Evolutionary conservation across 441 rosid genomes (phyloP), one percentile per base, ranked within the genome.

Genomic region (Gossypium aridum): DNA sequence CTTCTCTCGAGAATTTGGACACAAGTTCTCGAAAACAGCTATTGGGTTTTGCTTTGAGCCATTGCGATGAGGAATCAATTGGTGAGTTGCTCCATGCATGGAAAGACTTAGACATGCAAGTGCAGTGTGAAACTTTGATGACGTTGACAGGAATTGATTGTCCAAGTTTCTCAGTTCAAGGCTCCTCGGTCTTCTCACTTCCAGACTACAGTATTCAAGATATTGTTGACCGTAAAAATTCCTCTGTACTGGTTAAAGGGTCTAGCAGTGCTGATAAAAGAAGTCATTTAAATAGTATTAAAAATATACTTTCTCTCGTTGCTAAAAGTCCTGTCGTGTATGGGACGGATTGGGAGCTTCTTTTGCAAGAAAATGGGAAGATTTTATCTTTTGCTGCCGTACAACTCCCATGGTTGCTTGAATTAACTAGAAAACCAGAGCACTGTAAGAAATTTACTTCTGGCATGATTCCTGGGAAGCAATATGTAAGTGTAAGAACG

Each of bases 51-150:
- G 92, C 98, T 73, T 81, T 96, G 83, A 88, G 97, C 84, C 92
- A 96, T 79, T 96, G 98, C 78, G 99, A 96, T 73, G 91, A 87
- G 77, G 98, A 92, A 80, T 96, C 98, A 26, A 88, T 96, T 71
- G 84, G 92, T 16, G 99, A 96, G 91, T 84, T 96, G 83, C 90
- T 96, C 78, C 92, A 91, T 79, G 97, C 93, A 20, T 96, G 99
- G 99, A 96, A 94, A 83, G 98, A 96, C 80, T 87, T 96, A 71
- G 99, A 96, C 82, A 86, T 90, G 89, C 95, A 96, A 80, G 85
- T 87, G 69, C 97, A 92, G 79, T 87, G 96, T 78, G 94, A 92
- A 84, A 84, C 77, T 79, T 80, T 94, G 80, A 83, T 81, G 80
- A 85, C 78, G 72, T 75, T 85, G 80, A 81, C 95, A 7, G 92